A percentile compares a stretch with the other conserved stretches of the same genome.
These are phyloP conservation scores for Cutaneotrichosporon sp. DNA, from an alignment of 1,284 basidiomycete species.

Conservation along the genomic window DNA sequence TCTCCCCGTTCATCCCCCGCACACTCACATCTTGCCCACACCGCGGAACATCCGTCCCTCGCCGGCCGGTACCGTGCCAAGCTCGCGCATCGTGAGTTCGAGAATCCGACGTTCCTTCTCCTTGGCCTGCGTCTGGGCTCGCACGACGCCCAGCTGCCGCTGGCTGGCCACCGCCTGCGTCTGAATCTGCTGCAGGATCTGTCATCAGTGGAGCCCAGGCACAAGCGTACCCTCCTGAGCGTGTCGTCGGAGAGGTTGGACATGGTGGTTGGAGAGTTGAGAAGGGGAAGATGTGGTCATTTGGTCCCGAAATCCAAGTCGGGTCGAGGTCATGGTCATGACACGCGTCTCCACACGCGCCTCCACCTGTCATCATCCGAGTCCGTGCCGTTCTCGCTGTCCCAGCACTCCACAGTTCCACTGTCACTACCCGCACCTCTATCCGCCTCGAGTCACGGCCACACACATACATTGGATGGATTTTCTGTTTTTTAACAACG, in stretches of 20 bases:
- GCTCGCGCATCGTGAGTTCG: slow-evolving; percentile 68
- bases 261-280: slow-evolving; percentile 55
- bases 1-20: not conserved
- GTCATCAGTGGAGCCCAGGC: slow-evolving; percentile 25
- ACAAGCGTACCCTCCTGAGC: slow-evolving; percentile 65
- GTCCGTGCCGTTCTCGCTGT: too few species aligned
- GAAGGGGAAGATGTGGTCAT: not conserved
- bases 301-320: not conserved
- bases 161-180: slow-evolving; percentile 76
- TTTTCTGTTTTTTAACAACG: slow-evolving; percentile 1
- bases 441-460: too few species aligned
- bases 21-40: slow-evolving; percentile 81
- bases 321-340: not conserved
- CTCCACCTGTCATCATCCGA: not conserved
- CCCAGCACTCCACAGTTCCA: not conserved
- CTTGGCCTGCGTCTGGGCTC: slow-evolving; percentile 71
- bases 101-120: slow-evolving; percentile 81
- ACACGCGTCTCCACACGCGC: not conserved
- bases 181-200: slow-evolving; percentile 91
- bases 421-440: too few species aligned
- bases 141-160: slow-evolving; percentile 67
- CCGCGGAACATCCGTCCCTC: slow-evolving; percentile 80
- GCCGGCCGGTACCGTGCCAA: slow-evolving; percentile 42
- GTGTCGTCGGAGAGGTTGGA: slow-evolving; percentile 79
- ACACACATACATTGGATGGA: not conserved